A percentile compares a stretch with the other conserved stretches of the same genome.
Evolutionary conservation across 257 asterid species (phyloP).

Genomic region (Lycium ferocissimum): DNA sequence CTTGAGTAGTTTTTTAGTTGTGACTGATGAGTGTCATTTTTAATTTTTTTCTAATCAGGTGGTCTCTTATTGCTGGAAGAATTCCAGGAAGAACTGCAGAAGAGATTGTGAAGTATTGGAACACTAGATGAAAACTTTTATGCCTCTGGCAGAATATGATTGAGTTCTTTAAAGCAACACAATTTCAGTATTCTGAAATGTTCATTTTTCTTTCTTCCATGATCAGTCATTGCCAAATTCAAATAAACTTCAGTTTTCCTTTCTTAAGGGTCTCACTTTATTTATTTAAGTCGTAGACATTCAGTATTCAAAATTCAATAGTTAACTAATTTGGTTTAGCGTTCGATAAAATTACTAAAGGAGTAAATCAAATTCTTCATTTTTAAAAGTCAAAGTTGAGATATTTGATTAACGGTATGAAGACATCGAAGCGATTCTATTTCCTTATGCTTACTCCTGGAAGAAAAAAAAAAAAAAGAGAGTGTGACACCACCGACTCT

Average conservation of each 20-base stretch:
- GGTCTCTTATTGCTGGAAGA: slow-evolving; percentile 47
- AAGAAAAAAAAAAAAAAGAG: too few species aligned
- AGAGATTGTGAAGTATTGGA: slow-evolving; percentile 42
- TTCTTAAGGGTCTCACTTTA: not conserved
- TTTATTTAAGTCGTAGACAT: not conserved
- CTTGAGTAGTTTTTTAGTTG: not conserved
- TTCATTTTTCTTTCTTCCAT: not conserved
- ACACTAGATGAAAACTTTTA: not conserved
- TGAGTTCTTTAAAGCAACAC: too few species aligned
- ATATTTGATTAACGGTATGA: not conserved
- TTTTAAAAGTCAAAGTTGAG: too few species aligned
- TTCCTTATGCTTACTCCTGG: too few species aligned
- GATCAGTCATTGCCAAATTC: not conserved
- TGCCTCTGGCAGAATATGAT: not conserved
- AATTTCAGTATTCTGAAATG: not conserved
- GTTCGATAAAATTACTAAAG: not conserved
- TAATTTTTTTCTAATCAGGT: slow-evolving; percentile 16
- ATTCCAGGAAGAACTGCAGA: slow-evolving; percentile 42
- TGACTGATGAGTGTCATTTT: not conserved
- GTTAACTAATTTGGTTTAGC: not conserved
- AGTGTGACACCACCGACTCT: too few species aligned
- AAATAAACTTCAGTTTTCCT: not conserved
- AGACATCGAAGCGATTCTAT: too few species aligned
- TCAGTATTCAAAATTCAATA: not conserved
- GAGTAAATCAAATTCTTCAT: not conserved